Evolutionary conservation across 1,139 yeast genomes (phyloP).

Genomic region (Zygosaccharomyces sapae): DNA sequence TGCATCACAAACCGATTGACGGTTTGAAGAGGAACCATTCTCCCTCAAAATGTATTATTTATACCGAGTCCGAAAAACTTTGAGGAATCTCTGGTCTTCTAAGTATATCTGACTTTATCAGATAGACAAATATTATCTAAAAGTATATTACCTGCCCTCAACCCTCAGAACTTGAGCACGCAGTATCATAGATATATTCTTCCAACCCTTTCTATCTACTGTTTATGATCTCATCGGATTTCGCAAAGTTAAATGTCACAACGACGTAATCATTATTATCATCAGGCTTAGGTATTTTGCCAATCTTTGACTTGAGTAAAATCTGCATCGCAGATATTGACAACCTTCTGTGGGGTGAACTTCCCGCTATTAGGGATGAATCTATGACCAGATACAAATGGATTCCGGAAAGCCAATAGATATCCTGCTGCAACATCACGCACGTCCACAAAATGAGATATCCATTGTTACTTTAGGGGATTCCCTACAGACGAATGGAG

Average conservation of each 20-base stretch:
- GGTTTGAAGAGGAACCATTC: background rate
- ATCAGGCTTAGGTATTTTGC: slow-evolving; percentile 2
- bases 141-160: slow-evolving; percentile 1
- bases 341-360: slow-evolving; percentile 31
- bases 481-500: slow-evolving; percentile 18
- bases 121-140: no score
- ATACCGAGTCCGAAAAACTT: background rate
- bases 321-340: slow-evolving; percentile 34
- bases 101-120: background rate
- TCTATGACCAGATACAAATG: slow-evolving; percentile 31
- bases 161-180: slow-evolving; percentile 37
- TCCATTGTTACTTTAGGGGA: slow-evolving; percentile 6
- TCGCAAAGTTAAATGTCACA: slow-evolving; percentile 16
- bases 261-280: slow-evolving; percentile 13
- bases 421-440: slow-evolving; percentile 53
- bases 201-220: slow-evolving; percentile 40
- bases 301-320: slow-evolving; percentile 36
- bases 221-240: slow-evolving; percentile 37
- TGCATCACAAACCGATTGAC: background rate
- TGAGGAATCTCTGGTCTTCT: background rate
- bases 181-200: slow-evolving; percentile 40
- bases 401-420: slow-evolving; percentile 39
- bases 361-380: slow-evolving; percentile 32
- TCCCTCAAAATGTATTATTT: background rate
- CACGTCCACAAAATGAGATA: slow-evolving; percentile 42